These are phyloP conservation scores for Crassisporium funariophilum DNA, from an alignment of 768 basidiomycete genomes.

Conservation along the genomic window DNA sequence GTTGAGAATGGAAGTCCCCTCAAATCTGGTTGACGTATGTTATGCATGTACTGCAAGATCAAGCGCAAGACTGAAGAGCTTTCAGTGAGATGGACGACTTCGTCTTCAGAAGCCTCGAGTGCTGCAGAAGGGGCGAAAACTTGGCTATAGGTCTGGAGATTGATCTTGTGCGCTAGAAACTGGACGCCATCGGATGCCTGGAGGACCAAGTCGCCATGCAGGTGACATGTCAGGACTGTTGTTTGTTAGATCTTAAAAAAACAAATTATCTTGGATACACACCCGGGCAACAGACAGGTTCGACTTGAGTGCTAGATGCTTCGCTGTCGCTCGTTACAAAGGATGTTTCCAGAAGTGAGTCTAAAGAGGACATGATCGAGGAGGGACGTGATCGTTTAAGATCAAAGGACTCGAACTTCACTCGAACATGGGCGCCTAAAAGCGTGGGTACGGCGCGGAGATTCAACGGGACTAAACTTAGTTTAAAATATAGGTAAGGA, in stretches of 20 bases:
- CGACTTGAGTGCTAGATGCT: too few species aligned
- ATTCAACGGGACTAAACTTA: too few species aligned
- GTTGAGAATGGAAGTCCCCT: not conserved
- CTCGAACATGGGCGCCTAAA: too few species aligned
- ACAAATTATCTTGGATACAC: not conserved
- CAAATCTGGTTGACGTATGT: not conserved
- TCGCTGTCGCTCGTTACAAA: too few species aligned
- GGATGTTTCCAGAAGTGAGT: too few species aligned
- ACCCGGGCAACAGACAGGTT: too few species aligned
- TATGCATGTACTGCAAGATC: conserved; percentile 10
- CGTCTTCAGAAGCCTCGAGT: not conserved
- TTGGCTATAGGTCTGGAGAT: conserved; percentile 16
- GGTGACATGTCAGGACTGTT: too few species aligned
- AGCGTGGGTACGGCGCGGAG: too few species aligned
- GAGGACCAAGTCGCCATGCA: conserved; percentile 12
- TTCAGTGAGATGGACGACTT: conserved; percentile 3
- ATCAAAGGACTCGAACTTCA: too few species aligned
- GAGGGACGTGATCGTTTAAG: too few species aligned
- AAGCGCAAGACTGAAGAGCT: not conserved
- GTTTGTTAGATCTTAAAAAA: not conserved
- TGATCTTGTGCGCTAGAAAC: conserved; percentile 13
- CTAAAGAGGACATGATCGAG: too few species aligned
- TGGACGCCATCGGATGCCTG: conserved; percentile 8
- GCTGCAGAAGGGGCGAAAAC: conserved; percentile 5
- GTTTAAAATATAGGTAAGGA: not conserved